Conservation (phyloP, 2,329 filamentous ascomycete species). For the Ophiostoma novo-ulmi region DNA sequence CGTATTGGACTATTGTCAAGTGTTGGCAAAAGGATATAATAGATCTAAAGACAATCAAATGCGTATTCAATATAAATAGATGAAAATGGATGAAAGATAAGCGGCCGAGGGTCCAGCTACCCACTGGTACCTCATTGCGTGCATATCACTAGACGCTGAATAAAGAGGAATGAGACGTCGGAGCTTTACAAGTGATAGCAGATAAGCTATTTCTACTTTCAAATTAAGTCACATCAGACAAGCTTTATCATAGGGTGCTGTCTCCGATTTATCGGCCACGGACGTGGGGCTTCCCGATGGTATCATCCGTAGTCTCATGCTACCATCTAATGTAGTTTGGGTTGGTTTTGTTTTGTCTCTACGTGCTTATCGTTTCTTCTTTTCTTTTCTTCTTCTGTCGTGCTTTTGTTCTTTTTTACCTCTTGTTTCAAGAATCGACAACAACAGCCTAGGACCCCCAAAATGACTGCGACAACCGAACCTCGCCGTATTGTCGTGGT, state of each 20-base stretch:
- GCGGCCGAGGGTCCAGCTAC: not conserved
- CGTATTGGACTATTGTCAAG: not conserved
- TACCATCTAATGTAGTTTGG: not conserved
- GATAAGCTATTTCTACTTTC: conserved; percentile 6
- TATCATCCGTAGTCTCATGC: not conserved
- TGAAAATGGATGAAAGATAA: not conserved
- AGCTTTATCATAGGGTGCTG: not conserved
- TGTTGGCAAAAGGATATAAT: not conserved
- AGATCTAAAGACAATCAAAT: too few species aligned
- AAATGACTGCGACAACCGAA: not conserved
- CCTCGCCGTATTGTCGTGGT: conserved; percentile 23
- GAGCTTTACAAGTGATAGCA: not conserved
- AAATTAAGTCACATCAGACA: not conserved
- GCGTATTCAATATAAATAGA: not conserved
- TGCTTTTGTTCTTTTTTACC: not conserved
- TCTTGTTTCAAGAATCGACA: not conserved
- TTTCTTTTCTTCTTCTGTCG: not conserved
- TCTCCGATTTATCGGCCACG: not conserved
- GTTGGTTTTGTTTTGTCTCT: not conserved
- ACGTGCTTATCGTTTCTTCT: too few species aligned
- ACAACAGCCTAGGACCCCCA: not conserved
- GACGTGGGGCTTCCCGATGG: conserved; percentile 2
- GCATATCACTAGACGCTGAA: not conserved
- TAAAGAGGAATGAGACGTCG: not conserved
- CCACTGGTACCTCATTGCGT: not conserved